Base-by-base conservation (phyloP, 1,139 yeast genomes). In the Magnusiomyces clavatus region DNA sequence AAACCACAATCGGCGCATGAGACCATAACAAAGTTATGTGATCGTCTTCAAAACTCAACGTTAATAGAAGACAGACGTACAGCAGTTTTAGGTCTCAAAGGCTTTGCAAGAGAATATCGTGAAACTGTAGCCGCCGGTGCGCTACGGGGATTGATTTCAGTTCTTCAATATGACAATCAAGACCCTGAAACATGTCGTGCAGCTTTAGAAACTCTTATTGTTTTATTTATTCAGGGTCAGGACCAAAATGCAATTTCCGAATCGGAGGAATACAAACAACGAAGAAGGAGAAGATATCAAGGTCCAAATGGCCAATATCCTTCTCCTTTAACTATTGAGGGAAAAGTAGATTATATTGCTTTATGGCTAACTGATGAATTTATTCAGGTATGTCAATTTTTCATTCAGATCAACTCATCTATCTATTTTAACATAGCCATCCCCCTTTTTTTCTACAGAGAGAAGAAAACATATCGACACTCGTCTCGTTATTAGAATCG, bases 361-460 rank as follows among this genome's bases (percentile, higher is more conserved):
- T 71, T 89, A 56, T 90, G 97, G 96, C 85, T 94, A 43, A 89
- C 97, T 0, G 98, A 94, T 68, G 97, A 89, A 60, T 74, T 94
- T 61, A 86, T 92, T 1, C 94, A 87, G 63, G 77, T 61, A 51
- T 14, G 60, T 31, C 31, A 12, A 29, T 45, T 20, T 11, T 44
- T 12, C 13, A 35, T 43, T 5, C 34, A 19, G 34, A 42, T 12
- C 17, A 34, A 19, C 3, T 8, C 20, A 42, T 43, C 16, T 24
- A 3, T 13, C 37, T 11, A 8, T 24, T 3, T 3, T n/a, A 29
- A 40, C 29, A 16, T n/a, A 11, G 29, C 4, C 19, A 20, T 42
- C 29, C 24, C n/a, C 14, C 35, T 44, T 44, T 41, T 20, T 31
- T 35, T 19, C 11, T 52, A 24, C 36, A 65, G 61, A 66, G 69